Evolutionary conservation across 768 basidiomycete genomes (phyloP).

Genomic region (Russula dissimulans): DNA sequence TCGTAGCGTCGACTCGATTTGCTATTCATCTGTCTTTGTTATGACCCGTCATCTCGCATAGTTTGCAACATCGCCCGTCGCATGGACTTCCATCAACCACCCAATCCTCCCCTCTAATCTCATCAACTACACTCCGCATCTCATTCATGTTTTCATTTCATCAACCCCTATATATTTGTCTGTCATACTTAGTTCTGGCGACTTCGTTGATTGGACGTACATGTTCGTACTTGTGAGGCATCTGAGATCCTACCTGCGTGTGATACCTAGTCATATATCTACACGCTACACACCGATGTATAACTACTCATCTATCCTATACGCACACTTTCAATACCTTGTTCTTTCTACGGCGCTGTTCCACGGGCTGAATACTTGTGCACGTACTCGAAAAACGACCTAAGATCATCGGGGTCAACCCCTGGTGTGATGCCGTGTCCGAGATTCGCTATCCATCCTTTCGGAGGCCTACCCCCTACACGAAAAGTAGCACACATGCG

Average conservation of each 20-base stretch:
- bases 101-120: not conserved
- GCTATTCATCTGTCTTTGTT: slow-evolving; percentile 5
- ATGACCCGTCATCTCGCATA: slow-evolving; percentile 5
- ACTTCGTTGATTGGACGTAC: slow-evolving; percentile 10
- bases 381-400: slow-evolving; percentile 85
- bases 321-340: slow-evolving; percentile 12
- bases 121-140: slow-evolving; percentile 6
- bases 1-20: slow-evolving; percentile 6
- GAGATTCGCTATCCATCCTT: slow-evolving; percentile 93
- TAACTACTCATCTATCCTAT: slow-evolving; percentile 19
- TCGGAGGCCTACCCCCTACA: slow-evolving; percentile 37
- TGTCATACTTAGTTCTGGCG: slow-evolving; percentile 12
- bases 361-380: slow-evolving; percentile 58
- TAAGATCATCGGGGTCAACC: slow-evolving; percentile 88
- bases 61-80: slow-evolving; percentile 1
- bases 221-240: slow-evolving; percentile 10
- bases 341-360: not conserved
- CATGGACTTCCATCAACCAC: slow-evolving; percentile 6
- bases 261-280: slow-evolving; percentile 16
- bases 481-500: slow-evolving; percentile 70
- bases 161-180: slow-evolving; percentile 13
- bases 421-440: slow-evolving; percentile 97
- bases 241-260: slow-evolving; percentile 14
- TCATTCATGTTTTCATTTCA: slow-evolving; percentile 9
- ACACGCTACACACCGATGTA: slow-evolving; percentile 16